Base-by-base conservation (phyloP, 164 flowering plant species). In the Tinospora cordifolia region DNA sequence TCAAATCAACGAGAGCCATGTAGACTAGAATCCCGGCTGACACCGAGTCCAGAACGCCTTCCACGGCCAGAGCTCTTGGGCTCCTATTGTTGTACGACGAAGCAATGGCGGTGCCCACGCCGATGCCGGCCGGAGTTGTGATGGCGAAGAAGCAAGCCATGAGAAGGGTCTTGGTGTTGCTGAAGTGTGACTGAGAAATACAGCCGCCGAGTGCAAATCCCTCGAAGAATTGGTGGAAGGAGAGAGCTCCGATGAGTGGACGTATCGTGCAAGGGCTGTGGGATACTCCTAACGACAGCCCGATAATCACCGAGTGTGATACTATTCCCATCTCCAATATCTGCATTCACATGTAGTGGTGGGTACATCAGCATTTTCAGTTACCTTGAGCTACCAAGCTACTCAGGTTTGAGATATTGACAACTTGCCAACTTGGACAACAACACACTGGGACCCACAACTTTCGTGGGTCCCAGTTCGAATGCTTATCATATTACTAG, bases 131-230 rank as follows among this genome's bases (percentile, higher is more conserved):
- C 0, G 97, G 98, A 11, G 98, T 89, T 0, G 98, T 93, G 25
- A 90, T 65, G 64, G 98, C 93, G 26, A 93, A 93, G 72, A 92
- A 92, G 65, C 85, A 83, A 0, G 97, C 96, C 98, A 93, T 93
- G 17, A 92, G 21, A 12, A 86, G 72, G 3, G 97, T 72, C 0
- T 85, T 79, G 0, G 78, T 40, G 51, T 75, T 75, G 47, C 77
- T 82, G 62, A 89, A 86, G 25, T 83, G 84, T 12, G 98, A 97
- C 74, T 93, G 97, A 6, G 97, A 86, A 44, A 91, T 88, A 87
- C 98, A 93, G 64, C 98, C 98, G 34, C 97, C 97, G 0, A 93
- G 80, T 0, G 98, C 98, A 70, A 93, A 93, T 2, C 98, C 97
- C 83, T 93, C 98, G 57, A 93, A 93, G 85, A 93, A 93, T 70